Conservation (phyloP, 2,329 filamentous ascomycete species). For the Fusarium sulawesiense region DNA sequence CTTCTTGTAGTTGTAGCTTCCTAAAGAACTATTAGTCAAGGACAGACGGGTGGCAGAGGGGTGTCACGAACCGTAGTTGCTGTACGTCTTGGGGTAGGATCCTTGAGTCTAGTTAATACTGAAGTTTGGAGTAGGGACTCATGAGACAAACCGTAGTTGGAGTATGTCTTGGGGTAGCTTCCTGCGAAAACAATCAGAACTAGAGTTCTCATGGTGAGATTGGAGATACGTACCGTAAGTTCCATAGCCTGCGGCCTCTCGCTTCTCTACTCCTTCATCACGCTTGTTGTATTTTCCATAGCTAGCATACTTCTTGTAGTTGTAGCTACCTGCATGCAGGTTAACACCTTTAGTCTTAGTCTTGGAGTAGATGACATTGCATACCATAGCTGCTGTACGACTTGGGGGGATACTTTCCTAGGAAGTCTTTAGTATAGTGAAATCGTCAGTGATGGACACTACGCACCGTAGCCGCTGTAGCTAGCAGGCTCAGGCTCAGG, state of each 20-base stretch:
- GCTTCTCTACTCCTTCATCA: slow-evolving; percentile 8
- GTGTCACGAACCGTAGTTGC: slow-evolving; percentile 4
- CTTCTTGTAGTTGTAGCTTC: slow-evolving; percentile 25
- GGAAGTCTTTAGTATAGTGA: slow-evolving; percentile 1
- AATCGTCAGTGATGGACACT: not conserved
- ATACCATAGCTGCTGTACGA: slow-evolving; percentile 18
- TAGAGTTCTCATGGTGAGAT: not conserved
- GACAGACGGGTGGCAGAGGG: not conserved
- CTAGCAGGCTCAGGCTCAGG: slow-evolving; percentile 7
- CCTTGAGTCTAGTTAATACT: not conserved
- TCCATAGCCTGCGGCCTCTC: not conserved
- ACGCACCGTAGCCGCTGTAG: not conserved
- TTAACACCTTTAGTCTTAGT: not conserved
- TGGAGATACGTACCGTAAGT: not conserved
- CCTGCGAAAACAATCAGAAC: not conserved
- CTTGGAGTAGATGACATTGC: too few relatives aligned
- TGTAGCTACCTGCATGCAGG: not conserved
- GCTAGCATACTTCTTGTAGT: slow-evolving; percentile 18
- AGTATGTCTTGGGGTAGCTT: not conserved
- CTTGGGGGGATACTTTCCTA: not conserved
- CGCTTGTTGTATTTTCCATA: slow-evolving; percentile 22
- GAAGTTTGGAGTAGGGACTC: not conserved
- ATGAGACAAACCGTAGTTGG: not conserved
- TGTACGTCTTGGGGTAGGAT: not conserved
- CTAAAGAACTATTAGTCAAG: not conserved